Evolutionary conservation across 2,329 filamentous ascomycete species (phyloP).

Genomic region (Daldinia sp.): DNA sequence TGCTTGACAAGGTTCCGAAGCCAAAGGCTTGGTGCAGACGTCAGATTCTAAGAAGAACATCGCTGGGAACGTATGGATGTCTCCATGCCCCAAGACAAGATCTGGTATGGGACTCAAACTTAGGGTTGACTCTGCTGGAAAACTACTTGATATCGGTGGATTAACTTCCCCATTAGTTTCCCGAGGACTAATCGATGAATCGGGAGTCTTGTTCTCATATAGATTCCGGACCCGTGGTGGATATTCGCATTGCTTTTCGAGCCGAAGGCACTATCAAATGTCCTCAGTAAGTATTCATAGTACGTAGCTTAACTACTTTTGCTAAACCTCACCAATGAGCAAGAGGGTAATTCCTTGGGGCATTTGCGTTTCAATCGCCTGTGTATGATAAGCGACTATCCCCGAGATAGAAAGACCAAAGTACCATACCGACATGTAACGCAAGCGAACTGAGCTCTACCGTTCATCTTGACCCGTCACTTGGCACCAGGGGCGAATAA

Average conservation of each 20-base stretch:
- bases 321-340: slow-evolving; percentile 39
- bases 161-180: slow-evolving; percentile 2
- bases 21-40: slow-evolving; percentile 34
- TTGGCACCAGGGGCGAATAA: background rate
- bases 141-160: background rate
- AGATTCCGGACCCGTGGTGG: slow-evolving; percentile 25
- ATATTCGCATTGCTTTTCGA: slow-evolving; percentile 45
- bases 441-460: slow-evolving; percentile 38
- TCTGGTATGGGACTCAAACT: background rate
- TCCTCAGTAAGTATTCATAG: slow-evolving; percentile 7
- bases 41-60: slow-evolving; percentile 46
- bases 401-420: background rate
- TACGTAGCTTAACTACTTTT: background rate
- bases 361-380: slow-evolving; percentile 42
- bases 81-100: background rate
- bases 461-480: slow-evolving; percentile 23
- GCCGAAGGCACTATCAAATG: slow-evolving; percentile 40
- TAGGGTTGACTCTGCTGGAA: background rate
- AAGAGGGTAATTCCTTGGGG: slow-evolving; percentile 42
- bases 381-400: slow-evolving; percentile 7
- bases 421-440: slow-evolving; percentile 31
- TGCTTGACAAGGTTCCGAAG: slow-evolving; percentile 25
- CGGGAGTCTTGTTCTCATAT: background rate
- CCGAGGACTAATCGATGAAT: slow-evolving; percentile 15
- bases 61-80: slow-evolving; percentile 28